Evolutionary conservation across 306 rosid species (phyloP).

Genomic region (Medicago arabica): DNA sequence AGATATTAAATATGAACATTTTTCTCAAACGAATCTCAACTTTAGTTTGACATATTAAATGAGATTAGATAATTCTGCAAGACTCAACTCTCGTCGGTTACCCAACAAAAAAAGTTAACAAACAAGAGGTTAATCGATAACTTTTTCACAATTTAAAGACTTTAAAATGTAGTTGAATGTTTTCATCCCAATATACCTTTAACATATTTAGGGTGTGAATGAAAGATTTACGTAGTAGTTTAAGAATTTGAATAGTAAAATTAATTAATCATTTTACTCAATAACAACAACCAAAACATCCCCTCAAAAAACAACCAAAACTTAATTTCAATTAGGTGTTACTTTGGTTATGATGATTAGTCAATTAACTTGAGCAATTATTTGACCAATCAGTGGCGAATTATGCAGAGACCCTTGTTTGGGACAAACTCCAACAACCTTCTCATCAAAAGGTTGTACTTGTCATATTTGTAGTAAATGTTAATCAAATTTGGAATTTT

Average conservation of each 20-base stretch:
- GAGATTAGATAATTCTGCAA: too few species aligned
- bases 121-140: too few species aligned
- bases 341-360: too few species aligned
- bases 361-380: conserved; percentile 40
- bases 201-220: background rate
- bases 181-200: background rate
- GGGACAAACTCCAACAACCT: conserved; percentile 46
- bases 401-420: conserved; percentile 39
- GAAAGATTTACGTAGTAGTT: conserved; percentile 25
- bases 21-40: too few species aligned
- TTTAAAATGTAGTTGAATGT: too few species aligned
- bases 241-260: conserved; percentile 10
- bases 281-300: conserved; percentile 43
- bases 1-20: too few species aligned
- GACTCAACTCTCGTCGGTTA: too few species aligned
- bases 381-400: conserved; percentile 40
- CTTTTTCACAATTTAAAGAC: too few species aligned
- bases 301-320: conserved; percentile 44
- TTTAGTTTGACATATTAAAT: too few species aligned
- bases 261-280: background rate
- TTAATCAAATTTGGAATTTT: conserved; percentile 35
- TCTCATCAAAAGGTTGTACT: conserved; percentile 42
- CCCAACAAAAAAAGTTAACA: too few species aligned
- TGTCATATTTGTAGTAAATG: conserved; percentile 41
- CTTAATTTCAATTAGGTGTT: conserved; percentile 37